A percentile compares a stretch with the other conserved stretches of the same genome.
phyloP scores from a whole-genome alignment of 2,329 filamentous ascomycete genomes.

The Curvularia hawaiiensis region DNA sequence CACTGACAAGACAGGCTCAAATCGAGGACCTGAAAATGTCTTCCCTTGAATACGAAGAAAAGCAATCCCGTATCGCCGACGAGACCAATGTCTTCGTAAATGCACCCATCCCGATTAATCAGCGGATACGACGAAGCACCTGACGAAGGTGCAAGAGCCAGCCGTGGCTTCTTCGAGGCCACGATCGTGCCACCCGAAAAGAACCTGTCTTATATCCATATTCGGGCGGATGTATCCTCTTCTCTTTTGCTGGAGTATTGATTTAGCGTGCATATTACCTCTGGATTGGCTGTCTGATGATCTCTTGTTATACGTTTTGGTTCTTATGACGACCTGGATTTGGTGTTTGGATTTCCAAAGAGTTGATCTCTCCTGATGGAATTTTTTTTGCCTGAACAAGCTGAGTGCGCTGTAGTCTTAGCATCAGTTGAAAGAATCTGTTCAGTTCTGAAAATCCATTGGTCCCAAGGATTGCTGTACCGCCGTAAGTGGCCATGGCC shows the following conservation, averaged over 20 bases:
- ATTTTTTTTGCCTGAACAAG: neutral
- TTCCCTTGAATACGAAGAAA: constrained; percentile 49
- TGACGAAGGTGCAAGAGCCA: constrained; percentile 13
- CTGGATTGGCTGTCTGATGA: constrained; percentile 7
- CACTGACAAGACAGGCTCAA: constrained; percentile 44
- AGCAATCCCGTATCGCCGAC: constrained; percentile 46
- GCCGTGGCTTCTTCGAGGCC: neutral
- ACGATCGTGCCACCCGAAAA: constrained; percentile 7
- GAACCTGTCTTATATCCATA: constrained; percentile 12
- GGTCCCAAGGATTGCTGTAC: neutral
- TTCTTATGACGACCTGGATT: constrained; percentile 4
- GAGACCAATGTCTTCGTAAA: constrained; percentile 47
- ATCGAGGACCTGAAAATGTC: constrained; percentile 50
- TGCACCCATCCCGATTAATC: constrained; percentile 45
- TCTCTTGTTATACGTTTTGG: constrained; percentile 8
- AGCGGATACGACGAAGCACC: constrained; percentile 39
- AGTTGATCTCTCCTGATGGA: neutral
- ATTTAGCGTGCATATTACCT: constrained; percentile 17
- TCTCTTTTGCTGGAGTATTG: constrained; percentile 9
- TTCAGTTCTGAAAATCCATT: neutral
- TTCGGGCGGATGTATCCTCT: constrained; percentile 8
- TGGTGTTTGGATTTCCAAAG: constrained; percentile 5
- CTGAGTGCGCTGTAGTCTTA: constrained; percentile 3
- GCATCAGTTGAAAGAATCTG: constrained; percentile 2
- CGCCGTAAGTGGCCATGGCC: neutral